A percentile compares a stretch with the other conserved stretches of the same genome.
These are phyloP conservation scores for Pseudopediastrum boryanum DNA, from an alignment of 139 green algal species.

Conservation along the genomic window DNA sequence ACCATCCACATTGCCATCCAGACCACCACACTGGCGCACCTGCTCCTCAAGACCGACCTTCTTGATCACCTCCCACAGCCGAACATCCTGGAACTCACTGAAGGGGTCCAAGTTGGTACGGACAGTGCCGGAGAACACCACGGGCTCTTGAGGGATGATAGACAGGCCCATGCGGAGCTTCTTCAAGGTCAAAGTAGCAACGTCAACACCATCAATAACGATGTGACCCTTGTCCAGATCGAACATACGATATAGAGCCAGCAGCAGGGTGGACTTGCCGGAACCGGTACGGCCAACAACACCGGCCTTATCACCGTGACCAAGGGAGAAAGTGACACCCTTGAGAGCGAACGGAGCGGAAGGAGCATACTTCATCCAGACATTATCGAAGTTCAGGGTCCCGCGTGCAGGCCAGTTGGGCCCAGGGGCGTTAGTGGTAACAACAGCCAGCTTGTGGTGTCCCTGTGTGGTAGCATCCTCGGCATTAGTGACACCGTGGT, in stretches of 20 bases:
- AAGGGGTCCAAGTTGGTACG: slow-evolving; percentile 85
- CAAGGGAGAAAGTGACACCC: slow-evolving; percentile 30
- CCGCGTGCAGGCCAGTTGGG: slow-evolving; percentile 43
- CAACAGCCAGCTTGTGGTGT: slow-evolving; percentile 13
- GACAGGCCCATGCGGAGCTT: slow-evolving; percentile 59
- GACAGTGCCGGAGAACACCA: slow-evolving; percentile 82
- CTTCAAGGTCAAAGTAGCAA: slow-evolving; percentile 54
- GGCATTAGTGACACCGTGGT: not conserved
- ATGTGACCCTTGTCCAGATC: slow-evolving; percentile 59
- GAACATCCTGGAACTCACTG: slow-evolving; percentile 43
- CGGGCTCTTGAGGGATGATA: slow-evolving; percentile 78
- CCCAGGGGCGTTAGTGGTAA: not conserved
- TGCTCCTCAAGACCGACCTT: slow-evolving; percentile 45
- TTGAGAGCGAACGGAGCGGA: slow-evolving; percentile 27
- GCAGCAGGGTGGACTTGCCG: slow-evolving; percentile 79
- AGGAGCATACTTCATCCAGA: slow-evolving; percentile 39
- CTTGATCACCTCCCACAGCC: slow-evolving; percentile 47
- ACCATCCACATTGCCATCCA: slow-evolving; percentile 65
- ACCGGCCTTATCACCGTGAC: slow-evolving; percentile 57
- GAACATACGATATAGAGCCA: slow-evolving; percentile 80
- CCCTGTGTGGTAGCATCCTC: no score
- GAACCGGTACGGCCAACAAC: slow-evolving; percentile 76
- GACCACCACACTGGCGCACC: slow-evolving; percentile 53
- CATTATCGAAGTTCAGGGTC: slow-evolving; percentile 41
- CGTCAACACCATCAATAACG: slow-evolving; percentile 71